Evolutionary conservation across 768 basidiomycete genomes (phyloP).

Genomic region (Lentinula detonsa): DNA sequence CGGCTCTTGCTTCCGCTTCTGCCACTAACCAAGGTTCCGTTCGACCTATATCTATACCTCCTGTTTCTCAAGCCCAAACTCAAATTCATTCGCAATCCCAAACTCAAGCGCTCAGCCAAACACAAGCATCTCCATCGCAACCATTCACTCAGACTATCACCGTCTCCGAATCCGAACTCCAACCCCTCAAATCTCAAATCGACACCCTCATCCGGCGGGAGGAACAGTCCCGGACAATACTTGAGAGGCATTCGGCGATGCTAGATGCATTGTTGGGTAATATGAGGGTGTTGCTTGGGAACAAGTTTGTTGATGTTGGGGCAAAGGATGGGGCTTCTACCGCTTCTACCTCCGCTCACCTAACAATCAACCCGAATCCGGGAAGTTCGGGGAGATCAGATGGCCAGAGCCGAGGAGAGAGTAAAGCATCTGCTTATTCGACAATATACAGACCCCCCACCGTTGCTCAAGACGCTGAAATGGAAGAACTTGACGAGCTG

Average conservation of each 20-base stretch:
- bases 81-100: neutral
- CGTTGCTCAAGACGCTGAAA: neutral
- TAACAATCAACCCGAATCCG: too few relatives aligned
- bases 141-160: neutral
- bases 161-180: neutral
- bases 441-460: too few relatives aligned
- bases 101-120: neutral
- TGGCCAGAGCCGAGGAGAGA: too few relatives aligned
- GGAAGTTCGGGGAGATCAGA: too few relatives aligned
- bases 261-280: slow-evolving; percentile 1
- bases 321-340: neutral
- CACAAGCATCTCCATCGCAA: neutral
- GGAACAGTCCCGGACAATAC: neutral
- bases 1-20: neutral
- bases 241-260: neutral
- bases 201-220: neutral
- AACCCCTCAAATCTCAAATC: neutral
- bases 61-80: neutral
- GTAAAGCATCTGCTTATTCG: neutral
- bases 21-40: neutral
- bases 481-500: slow-evolving; percentile 4
- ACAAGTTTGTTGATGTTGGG: neutral
- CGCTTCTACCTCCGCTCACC: too few relatives aligned
- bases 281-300: neutral
- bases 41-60: neutral